Percentiles rank a stretch among this genome's conserved stretches.
phyloP scores from a whole-genome alignment of 2,329 filamentous ascomycete species.

The Aureobasidium sp. region DNA sequence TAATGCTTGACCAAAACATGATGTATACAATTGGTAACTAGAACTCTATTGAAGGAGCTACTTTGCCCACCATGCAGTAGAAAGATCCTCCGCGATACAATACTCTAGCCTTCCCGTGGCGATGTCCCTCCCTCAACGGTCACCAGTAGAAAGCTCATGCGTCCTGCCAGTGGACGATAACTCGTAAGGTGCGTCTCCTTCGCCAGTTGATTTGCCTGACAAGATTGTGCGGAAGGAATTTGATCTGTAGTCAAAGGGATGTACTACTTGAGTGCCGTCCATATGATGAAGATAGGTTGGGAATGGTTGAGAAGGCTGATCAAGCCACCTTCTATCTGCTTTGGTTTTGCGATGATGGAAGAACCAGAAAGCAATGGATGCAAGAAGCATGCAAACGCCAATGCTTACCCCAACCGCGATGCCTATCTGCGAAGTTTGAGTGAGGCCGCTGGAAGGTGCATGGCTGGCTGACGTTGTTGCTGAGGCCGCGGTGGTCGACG shows the following conservation, averaged over 20 bases:
- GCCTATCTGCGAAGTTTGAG: neutral
- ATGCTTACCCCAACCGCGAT: constrained; percentile 17
- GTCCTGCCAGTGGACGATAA: neutral
- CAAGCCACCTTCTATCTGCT: neutral
- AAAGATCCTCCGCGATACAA: neutral
- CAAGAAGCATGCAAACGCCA: constrained; percentile 21
- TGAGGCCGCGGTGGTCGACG: neutral
- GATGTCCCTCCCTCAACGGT: neutral
- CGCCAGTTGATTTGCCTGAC: neutral
- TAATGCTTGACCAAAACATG: neutral
- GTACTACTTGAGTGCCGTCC: neutral
- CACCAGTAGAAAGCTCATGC: neutral
- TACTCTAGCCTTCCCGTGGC: neutral
- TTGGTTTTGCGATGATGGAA: neutral
- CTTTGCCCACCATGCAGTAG: neutral
- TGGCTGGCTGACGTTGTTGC: neutral
- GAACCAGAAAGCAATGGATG: neutral
- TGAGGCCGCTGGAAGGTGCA: neutral
- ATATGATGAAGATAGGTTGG: neutral
- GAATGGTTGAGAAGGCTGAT: neutral
- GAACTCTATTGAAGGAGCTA: neutral
- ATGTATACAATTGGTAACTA: neutral
- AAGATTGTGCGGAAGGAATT: neutral
- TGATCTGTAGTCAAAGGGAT: neutral
- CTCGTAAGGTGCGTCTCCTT: neutral